Base-by-base conservation (phyloP, 1,139 yeast genomes). In the Suhomyces maxii region DNA sequence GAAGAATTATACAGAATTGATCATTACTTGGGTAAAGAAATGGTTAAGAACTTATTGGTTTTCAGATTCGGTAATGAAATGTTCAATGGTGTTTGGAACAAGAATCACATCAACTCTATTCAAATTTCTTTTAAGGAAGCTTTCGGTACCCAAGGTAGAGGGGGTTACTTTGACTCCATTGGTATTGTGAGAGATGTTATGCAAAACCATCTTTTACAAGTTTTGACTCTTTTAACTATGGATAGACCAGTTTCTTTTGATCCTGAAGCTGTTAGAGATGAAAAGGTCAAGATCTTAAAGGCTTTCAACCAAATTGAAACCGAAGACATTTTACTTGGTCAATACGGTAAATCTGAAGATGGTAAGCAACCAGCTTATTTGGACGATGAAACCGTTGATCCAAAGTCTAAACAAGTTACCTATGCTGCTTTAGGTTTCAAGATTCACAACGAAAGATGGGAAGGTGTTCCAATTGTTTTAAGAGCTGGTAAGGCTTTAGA, bases 71-170 rank as follows among this genome's bases (percentile, higher is more conserved):
- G 96, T 55, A 93, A 93, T 71, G 84, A 84, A 60, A 79, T 91
- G 66, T 76, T 93, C 61, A 80, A 80, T 61, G 89, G 96, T 25
- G 82, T 88, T 46, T 93, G 98, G 97, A 86, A 87, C 72, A 83
- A 78, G 64, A 80, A 86, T 55, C 84, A 80, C 67, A 83, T 93
- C 61, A 78, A 83, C 52, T 81, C 85, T 43, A 84, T 93, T 52
- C 97, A 91, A 71, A 83, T 93, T 56, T 80, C 93, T 23, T 91
- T 93, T 76, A 95, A 95, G 73, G 99, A 93, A 71, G 87, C 93
- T 10, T 91, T 95, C 60, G 99, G 99, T 49, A 93, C 99, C 39
- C 97, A 93, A 70, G 99, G 99, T 50, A 84, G 99, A 64, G 99
- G 99, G 55, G 99, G 99, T 35, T 93, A 93, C 74, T 93, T 95